phyloP scores from a whole-genome alignment of 2,329 filamentous ascomycete species.

The Parastagonospora avenae region DNA sequence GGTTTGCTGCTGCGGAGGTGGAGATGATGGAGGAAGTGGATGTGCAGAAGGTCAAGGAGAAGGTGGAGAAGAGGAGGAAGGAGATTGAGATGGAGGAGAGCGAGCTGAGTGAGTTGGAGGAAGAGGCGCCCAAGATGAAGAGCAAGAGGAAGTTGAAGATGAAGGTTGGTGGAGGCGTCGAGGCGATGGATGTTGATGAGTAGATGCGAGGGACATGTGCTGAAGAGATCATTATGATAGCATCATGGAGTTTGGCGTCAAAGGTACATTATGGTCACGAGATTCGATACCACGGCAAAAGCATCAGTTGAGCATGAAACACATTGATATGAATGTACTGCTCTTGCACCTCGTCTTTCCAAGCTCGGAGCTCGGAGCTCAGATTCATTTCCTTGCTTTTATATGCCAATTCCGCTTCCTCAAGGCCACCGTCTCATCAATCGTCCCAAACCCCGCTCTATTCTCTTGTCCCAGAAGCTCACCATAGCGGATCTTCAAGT shows the following conservation, averaged over 20 bases:
- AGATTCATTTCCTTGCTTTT: too few relatives aligned
- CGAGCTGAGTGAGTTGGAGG: conserved; percentile 46
- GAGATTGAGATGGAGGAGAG: conserved; percentile 65
- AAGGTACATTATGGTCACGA: too few relatives aligned
- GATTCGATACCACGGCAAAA: too few relatives aligned
- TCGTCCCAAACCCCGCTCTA: neutral
- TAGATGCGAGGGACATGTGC: conserved; percentile 6
- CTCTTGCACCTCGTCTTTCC: too few relatives aligned
- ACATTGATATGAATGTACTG: too few relatives aligned
- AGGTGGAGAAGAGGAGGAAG: conserved; percentile 62
- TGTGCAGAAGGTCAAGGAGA: conserved; percentile 54
- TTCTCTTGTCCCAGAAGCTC: neutral
- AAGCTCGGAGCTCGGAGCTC: too few relatives aligned
- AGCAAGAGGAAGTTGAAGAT: conserved; percentile 55
- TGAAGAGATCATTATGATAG: too few relatives aligned
- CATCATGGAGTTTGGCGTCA: too few relatives aligned
- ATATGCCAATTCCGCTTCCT: neutral
- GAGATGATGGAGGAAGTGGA: conserved; percentile 65
- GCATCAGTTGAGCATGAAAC: too few relatives aligned
- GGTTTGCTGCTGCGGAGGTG: conserved; percentile 53
- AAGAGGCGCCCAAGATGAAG: conserved; percentile 46
- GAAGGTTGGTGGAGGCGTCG: conserved; percentile 52
- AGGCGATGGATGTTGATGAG: conserved; percentile 55
- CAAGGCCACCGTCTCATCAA: neutral
- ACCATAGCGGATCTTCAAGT: conserved; percentile 1